These are phyloP conservation scores for Suhomyces kunorum DNA, from an alignment of 1,139 yeast genomes.

Conservation along the genomic window DNA sequence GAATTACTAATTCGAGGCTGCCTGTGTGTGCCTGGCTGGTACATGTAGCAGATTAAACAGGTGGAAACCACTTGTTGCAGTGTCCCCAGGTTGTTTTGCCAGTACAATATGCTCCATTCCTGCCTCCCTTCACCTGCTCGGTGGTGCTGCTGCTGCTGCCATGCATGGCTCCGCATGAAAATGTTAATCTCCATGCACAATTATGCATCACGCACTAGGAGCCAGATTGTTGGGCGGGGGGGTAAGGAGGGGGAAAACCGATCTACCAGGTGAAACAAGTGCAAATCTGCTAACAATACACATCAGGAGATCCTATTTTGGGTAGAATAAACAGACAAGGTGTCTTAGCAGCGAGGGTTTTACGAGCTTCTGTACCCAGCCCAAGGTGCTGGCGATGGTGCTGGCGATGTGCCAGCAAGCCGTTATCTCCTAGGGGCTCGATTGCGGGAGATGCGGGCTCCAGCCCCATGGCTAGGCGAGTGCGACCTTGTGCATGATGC, in stretches of 20 bases:
- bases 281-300: constrained; percentile 3
- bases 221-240: constrained; percentile 6
- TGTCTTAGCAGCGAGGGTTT: not conserved
- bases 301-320: constrained; percentile 2
- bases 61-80: no score
- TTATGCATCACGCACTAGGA: constrained; percentile 3
- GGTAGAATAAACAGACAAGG: not conserved
- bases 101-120: not conserved
- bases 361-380: not conserved
- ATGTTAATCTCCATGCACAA: constrained; percentile 2
- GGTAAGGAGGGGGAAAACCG: constrained; percentile 3
- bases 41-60: no score
- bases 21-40: no score
- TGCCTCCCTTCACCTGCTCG: not conserved
- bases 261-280: constrained; percentile 5
- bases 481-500: not conserved
- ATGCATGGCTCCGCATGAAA: constrained; percentile 3
- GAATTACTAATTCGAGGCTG: no score
- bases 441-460: not conserved
- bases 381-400: not conserved
- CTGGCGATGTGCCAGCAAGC: no score
- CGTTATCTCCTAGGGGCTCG: not conserved
- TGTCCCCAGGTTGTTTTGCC: not conserved
- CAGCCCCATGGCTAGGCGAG: constrained; percentile 2
- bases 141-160: not conserved